These are phyloP conservation scores for Letharia columbiana DNA, from an alignment of 495 filamentous ascomycete genomes.

Conservation along the genomic window DNA sequence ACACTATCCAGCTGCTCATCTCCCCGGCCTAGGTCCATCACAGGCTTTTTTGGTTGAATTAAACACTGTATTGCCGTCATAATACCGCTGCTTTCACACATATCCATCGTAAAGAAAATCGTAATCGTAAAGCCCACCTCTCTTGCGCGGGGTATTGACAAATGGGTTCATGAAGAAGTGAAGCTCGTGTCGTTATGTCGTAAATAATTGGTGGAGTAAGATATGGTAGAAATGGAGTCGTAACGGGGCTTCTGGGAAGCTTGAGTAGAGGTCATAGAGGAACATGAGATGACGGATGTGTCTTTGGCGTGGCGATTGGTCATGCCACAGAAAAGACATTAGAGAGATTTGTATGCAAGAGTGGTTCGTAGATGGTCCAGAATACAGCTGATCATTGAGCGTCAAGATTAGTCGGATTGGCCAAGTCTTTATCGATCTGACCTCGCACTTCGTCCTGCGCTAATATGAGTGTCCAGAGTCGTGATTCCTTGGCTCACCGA, in stretches of 20 bases:
- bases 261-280: slow-evolving; percentile 4
- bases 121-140: slow-evolving; percentile 19
- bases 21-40: slow-evolving; percentile 21
- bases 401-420: not conserved
- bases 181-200: slow-evolving; percentile 22
- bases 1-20: slow-evolving; percentile 8
- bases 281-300: not conserved
- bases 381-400: not conserved
- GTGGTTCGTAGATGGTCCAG: slow-evolving; percentile 8
- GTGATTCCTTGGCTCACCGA: slow-evolving; percentile 12
- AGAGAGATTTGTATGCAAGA: slow-evolving; percentile 1
- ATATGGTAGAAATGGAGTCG: slow-evolving; percentile 19
- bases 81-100: slow-evolving; percentile 20
- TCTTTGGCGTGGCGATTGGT: slow-evolving; percentile 5
- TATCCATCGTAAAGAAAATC: slow-evolving; percentile 21
- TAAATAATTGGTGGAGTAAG: slow-evolving; percentile 17
- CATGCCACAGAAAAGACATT: slow-evolving; percentile 7
- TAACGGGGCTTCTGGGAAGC: not conserved
- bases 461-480: not conserved
- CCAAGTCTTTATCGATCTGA: not conserved
- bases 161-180: slow-evolving; percentile 14
- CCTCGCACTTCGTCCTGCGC: not conserved
- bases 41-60: slow-evolving; percentile 21
- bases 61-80: slow-evolving; percentile 12
- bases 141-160: slow-evolving; percentile 3